Conservation (phyloP, 2,329 filamentous ascomycete genomes). For the Claviceps humidiphila region DNA sequence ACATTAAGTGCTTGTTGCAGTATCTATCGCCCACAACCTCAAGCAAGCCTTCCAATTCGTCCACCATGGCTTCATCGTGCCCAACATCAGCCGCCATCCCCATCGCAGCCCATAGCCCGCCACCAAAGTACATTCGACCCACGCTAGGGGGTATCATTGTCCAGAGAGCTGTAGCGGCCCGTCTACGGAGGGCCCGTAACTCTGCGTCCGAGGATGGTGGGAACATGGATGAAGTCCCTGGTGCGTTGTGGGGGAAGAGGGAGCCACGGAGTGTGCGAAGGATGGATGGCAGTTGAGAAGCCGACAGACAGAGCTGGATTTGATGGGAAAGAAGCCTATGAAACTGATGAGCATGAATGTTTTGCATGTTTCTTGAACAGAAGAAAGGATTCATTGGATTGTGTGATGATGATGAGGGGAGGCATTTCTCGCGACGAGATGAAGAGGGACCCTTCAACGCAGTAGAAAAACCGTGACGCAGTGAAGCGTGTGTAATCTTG, state of each 20-base stretch:
- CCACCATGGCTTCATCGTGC: conserved; percentile 29
- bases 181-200: conserved; percentile 47
- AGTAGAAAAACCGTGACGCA: conserved; percentile 1
- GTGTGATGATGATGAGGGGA: not conserved
- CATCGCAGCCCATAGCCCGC: conserved; percentile 17
- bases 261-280: conserved; percentile 61
- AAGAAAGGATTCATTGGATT: conserved; percentile 7
- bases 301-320: conserved; percentile 46
- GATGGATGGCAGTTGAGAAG: conserved; percentile 50
- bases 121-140: conserved; percentile 38
- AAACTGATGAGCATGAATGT: conserved; percentile 11
- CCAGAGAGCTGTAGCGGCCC: conserved; percentile 50
- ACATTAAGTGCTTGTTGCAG: conserved; percentile 86
- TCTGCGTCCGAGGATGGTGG: conserved; percentile 48
- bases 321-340: conserved; percentile 45
- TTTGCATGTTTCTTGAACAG: not conserved
- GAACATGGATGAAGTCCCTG: conserved; percentile 48
- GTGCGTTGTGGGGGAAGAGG: conserved; percentile 76
- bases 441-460: not conserved
- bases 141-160: conserved; percentile 33
- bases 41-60: conserved; percentile 53
- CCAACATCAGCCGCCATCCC: conserved; percentile 12
- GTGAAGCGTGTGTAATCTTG: not conserved
- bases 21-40: conserved; percentile 70
- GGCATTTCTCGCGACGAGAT: conserved; percentile 2